Evolutionary conservation across 2,329 filamentous ascomycete species (phyloP).

Genomic region (Claviceps purpurea): DNA sequence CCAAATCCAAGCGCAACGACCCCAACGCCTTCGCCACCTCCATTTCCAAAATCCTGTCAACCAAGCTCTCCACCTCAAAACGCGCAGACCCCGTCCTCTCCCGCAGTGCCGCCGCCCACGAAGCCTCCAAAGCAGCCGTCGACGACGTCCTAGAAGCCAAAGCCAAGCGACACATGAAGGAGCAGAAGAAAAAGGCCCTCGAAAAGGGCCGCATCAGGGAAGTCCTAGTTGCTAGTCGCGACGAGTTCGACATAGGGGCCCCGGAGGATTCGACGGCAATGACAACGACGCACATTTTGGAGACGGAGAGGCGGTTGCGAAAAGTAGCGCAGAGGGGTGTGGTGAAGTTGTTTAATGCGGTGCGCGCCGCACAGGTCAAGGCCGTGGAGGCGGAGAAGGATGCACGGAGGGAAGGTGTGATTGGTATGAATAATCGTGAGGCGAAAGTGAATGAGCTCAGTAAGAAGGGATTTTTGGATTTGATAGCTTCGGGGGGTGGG

Average conservation of each 20-base stretch:
- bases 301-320: slow-evolving; percentile 65
- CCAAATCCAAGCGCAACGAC: slow-evolving; percentile 77
- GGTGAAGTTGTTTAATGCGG: slow-evolving; percentile 91
- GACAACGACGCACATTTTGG: slow-evolving; percentile 41
- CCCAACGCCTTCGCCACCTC: slow-evolving; percentile 83
- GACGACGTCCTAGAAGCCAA: slow-evolving; percentile 72
- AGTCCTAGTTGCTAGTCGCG: slow-evolving; percentile 54
- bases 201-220: slow-evolving; percentile 85
- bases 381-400: slow-evolving; percentile 63
- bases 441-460: slow-evolving; percentile 92
- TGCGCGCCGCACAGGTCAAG: slow-evolving; percentile 82
- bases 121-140: slow-evolving; percentile 57
- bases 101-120: slow-evolving; percentile 61
- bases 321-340: slow-evolving; percentile 90
- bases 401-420: slow-evolving; percentile 55
- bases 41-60: slow-evolving; percentile 82
- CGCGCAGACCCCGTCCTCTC: slow-evolving; percentile 85
- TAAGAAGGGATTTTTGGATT: slow-evolving; percentile 87
- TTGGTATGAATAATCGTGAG: slow-evolving; percentile 68
- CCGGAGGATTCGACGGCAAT: slow-evolving; percentile 11
- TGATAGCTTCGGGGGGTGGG: slow-evolving; percentile 59
- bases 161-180: slow-evolving; percentile 63
- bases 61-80: slow-evolving; percentile 71
- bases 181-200: slow-evolving; percentile 63
- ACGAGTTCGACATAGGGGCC: slow-evolving; percentile 31